Evolutionary conservation across 2,329 filamentous ascomycete genomes (phyloP).

Genomic region (Xylariaceae sp.): DNA sequence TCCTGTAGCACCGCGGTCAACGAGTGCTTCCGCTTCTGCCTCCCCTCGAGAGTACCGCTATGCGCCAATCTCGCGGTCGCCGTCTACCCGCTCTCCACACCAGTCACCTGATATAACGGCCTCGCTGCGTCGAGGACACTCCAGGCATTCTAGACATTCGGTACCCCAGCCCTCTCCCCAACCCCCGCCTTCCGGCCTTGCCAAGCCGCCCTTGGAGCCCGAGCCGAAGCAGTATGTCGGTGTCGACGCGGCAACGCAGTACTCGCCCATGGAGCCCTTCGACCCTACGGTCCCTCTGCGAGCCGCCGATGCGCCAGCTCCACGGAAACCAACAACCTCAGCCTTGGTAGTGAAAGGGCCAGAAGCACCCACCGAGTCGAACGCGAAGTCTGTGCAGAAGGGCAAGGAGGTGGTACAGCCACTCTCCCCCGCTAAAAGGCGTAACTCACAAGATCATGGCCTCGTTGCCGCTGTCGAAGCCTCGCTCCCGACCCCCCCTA

Average conservation of each 20-base stretch:
- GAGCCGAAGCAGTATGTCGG: slow-evolving; percentile 39
- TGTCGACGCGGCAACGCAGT: slow-evolving; percentile 44
- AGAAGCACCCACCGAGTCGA: slow-evolving; percentile 24
- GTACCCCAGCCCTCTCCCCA: slow-evolving; percentile 26
- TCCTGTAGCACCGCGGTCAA: slow-evolving; percentile 44
- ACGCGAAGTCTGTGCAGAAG: slow-evolving; percentile 18
- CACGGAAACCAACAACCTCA: slow-evolving; percentile 24
- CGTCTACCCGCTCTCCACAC: slow-evolving; percentile 34
- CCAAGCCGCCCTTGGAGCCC: slow-evolving; percentile 27
- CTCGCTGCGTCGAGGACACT: slow-evolving; percentile 37
- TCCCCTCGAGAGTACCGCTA: slow-evolving; percentile 47
- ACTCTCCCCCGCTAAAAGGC: slow-evolving; percentile 38
- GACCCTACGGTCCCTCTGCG: slow-evolving; percentile 34
- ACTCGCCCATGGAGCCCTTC: slow-evolving; percentile 44
- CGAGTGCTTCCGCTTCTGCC: slow-evolving; percentile 32
- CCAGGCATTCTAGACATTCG: slow-evolving; percentile 29
- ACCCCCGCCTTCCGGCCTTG: slow-evolving; percentile 25
- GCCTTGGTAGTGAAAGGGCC: slow-evolving; percentile 16
- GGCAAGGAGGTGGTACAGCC: slow-evolving; percentile 16
- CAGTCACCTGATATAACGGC: slow-evolving; percentile 38
- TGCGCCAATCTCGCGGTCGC: slow-evolving; percentile 32
- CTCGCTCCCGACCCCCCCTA: slow-evolving; percentile 38
- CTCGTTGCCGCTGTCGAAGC: slow-evolving; percentile 22
- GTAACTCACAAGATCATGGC: slow-evolving; percentile 37
- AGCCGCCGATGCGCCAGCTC: slow-evolving; percentile 29